These are phyloP conservation scores for Lachancea mirantina DNA, from an alignment of 805 yeast species.

Conservation along the genomic window DNA sequence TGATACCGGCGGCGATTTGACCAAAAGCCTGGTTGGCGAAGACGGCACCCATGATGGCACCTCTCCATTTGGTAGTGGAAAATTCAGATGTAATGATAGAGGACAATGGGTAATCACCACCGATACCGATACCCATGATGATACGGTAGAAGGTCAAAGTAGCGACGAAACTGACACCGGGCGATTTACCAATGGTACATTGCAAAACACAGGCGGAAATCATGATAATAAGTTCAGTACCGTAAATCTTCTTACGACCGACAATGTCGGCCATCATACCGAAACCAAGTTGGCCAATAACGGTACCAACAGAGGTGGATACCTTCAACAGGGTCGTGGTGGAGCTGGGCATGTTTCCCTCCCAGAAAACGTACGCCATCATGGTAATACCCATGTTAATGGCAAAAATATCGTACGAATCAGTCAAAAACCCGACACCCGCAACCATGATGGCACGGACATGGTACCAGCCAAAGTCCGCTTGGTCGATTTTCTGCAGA, in stretches of 20 bases:
- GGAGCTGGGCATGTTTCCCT: constrained; percentile 54
- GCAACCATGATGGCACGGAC: constrained; percentile 77
- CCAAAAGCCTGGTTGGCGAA: constrained; percentile 98
- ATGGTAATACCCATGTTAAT: constrained; percentile 76
- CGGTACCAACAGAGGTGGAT: constrained; percentile 91
- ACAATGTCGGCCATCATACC: constrained; percentile 74
- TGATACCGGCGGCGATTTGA: constrained; percentile 80
- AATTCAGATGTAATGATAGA: constrained; percentile 92
- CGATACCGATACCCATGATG: constrained; percentile 91
- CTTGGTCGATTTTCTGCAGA: constrained; percentile 73
- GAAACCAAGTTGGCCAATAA: constrained; percentile 80
- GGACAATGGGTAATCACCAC: constrained; percentile 94
- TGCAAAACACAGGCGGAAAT: constrained; percentile 73
- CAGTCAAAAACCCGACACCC: constrained; percentile 91
- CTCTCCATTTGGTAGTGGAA: constrained; percentile 94
- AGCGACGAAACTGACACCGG: constrained; percentile 68
- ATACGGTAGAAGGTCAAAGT: constrained; percentile 73
- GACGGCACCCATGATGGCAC: constrained; percentile 95
- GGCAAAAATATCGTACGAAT: constrained; percentile 88
- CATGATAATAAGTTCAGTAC: constrained; percentile 79
- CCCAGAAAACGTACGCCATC: constrained; percentile 74
- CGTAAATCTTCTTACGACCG: constrained; percentile 86
- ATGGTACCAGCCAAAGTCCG: constrained; percentile 76
- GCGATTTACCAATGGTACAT: constrained; percentile 63
- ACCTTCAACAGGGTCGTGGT: constrained; percentile 74